These are phyloP conservation scores for Areca catechu DNA, from an alignment of 176 grass and related monocot species.

Conservation along the genomic window DNA sequence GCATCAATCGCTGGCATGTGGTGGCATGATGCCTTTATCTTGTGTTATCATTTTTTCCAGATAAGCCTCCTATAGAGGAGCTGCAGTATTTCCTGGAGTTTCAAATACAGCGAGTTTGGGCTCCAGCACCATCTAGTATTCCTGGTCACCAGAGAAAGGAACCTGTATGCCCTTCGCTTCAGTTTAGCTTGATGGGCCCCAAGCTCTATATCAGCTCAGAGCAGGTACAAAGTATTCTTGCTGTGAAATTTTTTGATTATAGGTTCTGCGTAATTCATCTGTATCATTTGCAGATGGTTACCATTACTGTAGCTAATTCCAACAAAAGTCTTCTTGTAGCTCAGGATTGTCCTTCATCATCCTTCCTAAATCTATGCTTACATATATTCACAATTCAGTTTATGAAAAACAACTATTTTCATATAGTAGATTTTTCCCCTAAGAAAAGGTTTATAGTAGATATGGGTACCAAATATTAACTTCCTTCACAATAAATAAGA, in stretches of 20 bases:
- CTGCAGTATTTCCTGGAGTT: slow-evolving; percentile 98
- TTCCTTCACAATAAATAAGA: no score
- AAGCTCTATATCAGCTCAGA: slow-evolving; percentile 96
- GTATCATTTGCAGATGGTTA: no score
- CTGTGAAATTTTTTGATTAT: neutral
- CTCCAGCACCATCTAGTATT: slow-evolving; percentile 68
- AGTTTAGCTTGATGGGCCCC: slow-evolving; percentile 89
- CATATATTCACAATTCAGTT: no score
- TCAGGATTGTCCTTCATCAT: no score
- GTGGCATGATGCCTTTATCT: neutral
- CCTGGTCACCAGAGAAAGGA: slow-evolving; percentile 82
- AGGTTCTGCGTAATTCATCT: neutral
- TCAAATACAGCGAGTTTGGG: slow-evolving; percentile 80
- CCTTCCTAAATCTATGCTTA: no score
- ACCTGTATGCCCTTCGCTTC: slow-evolving; percentile 86
- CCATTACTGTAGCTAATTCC: no score
- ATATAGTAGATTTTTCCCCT: no score
- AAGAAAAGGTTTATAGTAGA: no score
- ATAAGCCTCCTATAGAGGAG: slow-evolving; percentile 92
- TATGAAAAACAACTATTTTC: no score
- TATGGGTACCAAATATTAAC: no score
- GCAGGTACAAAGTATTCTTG: slow-evolving; percentile 50
- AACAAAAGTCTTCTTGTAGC: no score
- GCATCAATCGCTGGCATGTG: neutral
- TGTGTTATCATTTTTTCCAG: slow-evolving; percentile 42